These are phyloP conservation scores for Gossypium turneri DNA, from an alignment of 345 rosid species.

Conservation along the genomic window DNA sequence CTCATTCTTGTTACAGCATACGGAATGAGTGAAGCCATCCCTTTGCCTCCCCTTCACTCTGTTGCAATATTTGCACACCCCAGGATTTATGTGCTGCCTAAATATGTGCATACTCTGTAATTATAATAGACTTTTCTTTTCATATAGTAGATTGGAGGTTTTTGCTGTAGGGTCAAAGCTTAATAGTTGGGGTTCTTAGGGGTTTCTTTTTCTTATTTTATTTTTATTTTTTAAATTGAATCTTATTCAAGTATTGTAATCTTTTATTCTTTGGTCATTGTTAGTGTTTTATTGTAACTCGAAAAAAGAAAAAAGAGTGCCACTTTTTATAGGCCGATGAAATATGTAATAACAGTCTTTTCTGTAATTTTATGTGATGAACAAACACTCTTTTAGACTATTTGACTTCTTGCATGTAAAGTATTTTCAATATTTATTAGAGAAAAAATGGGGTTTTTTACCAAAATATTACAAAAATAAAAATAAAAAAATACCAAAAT, in stretches of 20 bases:
- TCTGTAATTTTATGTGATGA: not conserved
- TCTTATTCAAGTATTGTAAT: not conserved
- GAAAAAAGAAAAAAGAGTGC: not conserved
- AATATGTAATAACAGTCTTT: not conserved
- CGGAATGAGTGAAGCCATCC: constrained; percentile 40
- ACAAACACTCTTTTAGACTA: not conserved
- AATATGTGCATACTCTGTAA: constrained; percentile 9
- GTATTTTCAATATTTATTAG: too few relatives aligned
- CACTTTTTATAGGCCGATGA: constrained; percentile 22
- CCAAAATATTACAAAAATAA: too few relatives aligned
- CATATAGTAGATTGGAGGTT: not conserved
- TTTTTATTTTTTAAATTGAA: not conserved
- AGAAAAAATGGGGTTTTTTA: too few relatives aligned
- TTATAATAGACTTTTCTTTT: not conserved
- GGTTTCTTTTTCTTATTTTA: not conserved
- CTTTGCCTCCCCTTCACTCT: not conserved
- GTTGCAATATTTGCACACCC: not conserved
- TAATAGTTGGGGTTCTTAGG: not conserved
- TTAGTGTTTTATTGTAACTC: not conserved
- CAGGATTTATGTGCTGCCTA: not conserved
- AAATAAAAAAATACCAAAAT: too few relatives aligned
- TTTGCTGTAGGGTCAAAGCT: not conserved
- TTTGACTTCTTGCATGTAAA: not conserved
- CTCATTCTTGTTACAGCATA: constrained; percentile 70
- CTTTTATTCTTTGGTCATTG: constrained; percentile 11